phyloP scores from a whole-genome alignment of 2,329 filamentous ascomycete genomes.

The Verruconis gallopava region DNA sequence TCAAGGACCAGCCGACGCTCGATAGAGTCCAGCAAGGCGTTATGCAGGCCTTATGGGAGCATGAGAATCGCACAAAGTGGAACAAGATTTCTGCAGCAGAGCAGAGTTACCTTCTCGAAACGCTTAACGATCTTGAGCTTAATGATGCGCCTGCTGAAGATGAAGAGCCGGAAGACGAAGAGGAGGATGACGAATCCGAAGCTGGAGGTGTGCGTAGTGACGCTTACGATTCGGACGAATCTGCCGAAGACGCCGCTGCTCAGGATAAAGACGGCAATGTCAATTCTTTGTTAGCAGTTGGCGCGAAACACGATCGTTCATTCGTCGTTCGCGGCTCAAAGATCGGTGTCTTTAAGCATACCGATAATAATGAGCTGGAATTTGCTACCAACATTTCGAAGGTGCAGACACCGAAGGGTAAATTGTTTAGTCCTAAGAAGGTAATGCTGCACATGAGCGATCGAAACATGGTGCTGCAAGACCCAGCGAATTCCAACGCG shows the following conservation, averaged over 20 bases:
- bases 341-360: conserved; percentile 98
- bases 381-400: conserved; percentile 97
- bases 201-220: conserved; percentile 57
- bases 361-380: conserved; percentile 78
- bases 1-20: conserved; percentile 68
- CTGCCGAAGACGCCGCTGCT: conserved; percentile 61
- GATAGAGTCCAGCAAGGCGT: conserved; percentile 87
- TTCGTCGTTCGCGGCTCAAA: conserved; percentile 96
- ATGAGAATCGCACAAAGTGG: conserved; percentile 91
- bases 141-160: conserved; percentile 56
- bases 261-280: conserved; percentile 63
- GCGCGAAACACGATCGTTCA: conserved; percentile 91
- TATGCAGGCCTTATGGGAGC: conserved; percentile 94
- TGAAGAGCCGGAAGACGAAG: conserved; percentile 38
- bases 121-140: conserved; percentile 90
- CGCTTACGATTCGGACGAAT: conserved; percentile 62
- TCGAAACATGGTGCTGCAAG: conserved; percentile 78
- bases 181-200: conserved; percentile 49
- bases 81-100: conserved; percentile 83
- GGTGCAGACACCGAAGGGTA: conserved; percentile 76
- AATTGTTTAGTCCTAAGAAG: conserved; percentile 86
- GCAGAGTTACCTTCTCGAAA: conserved; percentile 85
- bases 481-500: conserved; percentile 69
- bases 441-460: conserved; percentile 93
- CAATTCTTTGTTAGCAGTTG: conserved; percentile 89